Conservation (phyloP, 2,329 filamentous ascomycete species). For the Penicillium brasilianum region DNA sequence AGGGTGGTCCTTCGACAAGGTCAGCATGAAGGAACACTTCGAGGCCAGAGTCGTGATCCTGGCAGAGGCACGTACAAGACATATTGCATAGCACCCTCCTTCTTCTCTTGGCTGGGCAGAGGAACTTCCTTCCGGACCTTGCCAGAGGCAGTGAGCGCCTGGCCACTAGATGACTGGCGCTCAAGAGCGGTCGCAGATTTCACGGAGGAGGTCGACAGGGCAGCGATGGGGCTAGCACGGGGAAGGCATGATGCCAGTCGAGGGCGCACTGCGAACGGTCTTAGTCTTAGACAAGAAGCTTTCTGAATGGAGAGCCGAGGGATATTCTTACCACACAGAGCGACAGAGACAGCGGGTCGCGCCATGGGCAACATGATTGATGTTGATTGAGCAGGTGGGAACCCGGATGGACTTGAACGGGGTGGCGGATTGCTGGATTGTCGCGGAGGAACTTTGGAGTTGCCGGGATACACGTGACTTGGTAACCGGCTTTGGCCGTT, state of each 20-base stretch:
- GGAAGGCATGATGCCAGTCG: conserved; percentile 36
- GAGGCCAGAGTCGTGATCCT: background rate
- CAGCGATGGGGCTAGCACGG: conserved; percentile 44
- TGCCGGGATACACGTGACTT: conserved; percentile 22
- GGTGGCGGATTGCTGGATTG: conserved; percentile 28
- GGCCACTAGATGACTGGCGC: conserved; percentile 39
- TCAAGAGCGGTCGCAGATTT: conserved; percentile 51
- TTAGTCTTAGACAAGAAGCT: conserved; percentile 16
- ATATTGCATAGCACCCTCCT: conserved; percentile 58
- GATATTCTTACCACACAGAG: conserved; percentile 33
- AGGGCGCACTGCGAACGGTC: conserved; percentile 35
- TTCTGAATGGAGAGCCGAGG: background rate
- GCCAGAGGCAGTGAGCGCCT: conserved; percentile 48
- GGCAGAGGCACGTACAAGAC: conserved; percentile 47
- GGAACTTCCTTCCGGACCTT: conserved; percentile 55
- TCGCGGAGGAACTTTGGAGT: conserved; percentile 27
- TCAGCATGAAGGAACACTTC: conserved; percentile 12
- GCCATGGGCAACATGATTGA: conserved; percentile 35
- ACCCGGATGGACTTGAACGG: conserved; percentile 14
- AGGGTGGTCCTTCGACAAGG: conserved; percentile 45
- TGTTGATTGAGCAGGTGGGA: conserved; percentile 6
- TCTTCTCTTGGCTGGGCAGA: conserved; percentile 56
- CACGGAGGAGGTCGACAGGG: conserved; percentile 50
- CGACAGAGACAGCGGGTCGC: conserved; percentile 34
- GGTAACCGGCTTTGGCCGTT: conserved; percentile 5